phyloP scores from a whole-genome alignment of 768 basidiomycete species.

The Macrocybe gigantea region DNA sequence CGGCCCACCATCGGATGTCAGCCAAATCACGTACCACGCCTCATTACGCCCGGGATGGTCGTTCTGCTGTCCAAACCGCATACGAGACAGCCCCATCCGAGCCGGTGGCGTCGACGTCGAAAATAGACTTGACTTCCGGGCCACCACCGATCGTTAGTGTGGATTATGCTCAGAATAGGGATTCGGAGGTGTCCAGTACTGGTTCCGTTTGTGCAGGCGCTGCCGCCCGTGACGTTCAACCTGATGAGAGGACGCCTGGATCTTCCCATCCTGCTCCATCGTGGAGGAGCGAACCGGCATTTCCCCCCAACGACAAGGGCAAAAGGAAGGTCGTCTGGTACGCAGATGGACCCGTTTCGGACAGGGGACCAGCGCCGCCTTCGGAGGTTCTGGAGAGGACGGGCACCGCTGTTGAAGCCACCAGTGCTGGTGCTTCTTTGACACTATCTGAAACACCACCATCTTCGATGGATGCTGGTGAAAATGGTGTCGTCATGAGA shows the following conservation, averaged over 20 bases:
- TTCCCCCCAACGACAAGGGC: slow-evolving; percentile 16
- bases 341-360: slow-evolving; percentile 16
- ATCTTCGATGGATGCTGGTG: slow-evolving; percentile 18
- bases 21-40: background rate
- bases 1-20: slow-evolving; percentile 1
- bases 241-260: no score
- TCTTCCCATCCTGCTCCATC: no score
- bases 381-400: slow-evolving; percentile 60
- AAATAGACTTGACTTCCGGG: slow-evolving; percentile 1
- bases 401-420: slow-evolving; percentile 47
- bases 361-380: slow-evolving; percentile 43
- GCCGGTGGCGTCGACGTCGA: background rate
- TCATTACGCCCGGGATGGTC: no score
- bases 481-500: slow-evolving; percentile 63
- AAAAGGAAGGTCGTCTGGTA: slow-evolving; percentile 35
- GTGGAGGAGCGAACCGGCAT: slow-evolving; percentile 4
- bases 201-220: no score
- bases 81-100: slow-evolving; percentile 21
- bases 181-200: no score
- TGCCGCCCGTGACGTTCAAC: no score
- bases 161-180: background rate
- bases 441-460: slow-evolving; percentile 9
- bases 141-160: slow-evolving; percentile 1
- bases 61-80: background rate
- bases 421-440: slow-evolving; percentile 54